Percentiles rank a stretch among this genome's conserved stretches.
Evolutionary conservation across 768 basidiomycete genomes (phyloP).

Genomic region (Suillus spraguei): DNA sequence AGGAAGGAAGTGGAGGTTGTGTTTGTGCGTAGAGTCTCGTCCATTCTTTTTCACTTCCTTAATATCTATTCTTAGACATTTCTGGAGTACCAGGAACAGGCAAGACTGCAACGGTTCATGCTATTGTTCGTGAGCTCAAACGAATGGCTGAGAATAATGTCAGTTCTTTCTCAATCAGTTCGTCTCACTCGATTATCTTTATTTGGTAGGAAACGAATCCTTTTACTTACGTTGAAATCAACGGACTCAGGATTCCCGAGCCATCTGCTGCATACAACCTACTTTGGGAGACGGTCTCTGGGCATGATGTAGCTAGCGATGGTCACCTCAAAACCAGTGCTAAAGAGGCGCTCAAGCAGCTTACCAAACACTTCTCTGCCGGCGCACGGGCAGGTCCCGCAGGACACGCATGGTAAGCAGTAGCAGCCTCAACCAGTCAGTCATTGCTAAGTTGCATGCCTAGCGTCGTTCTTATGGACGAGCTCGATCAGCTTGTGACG

Average conservation of each 20-base stretch:
- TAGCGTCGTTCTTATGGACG: slow-evolving; percentile 97
- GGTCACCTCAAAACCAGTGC: slow-evolving; percentile 68
- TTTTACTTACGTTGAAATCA: slow-evolving; percentile 97
- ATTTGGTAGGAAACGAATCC: slow-evolving; percentile 79
- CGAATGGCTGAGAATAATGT: slow-evolving; percentile 84
- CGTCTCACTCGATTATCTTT: background rate
- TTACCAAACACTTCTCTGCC: slow-evolving; percentile 77
- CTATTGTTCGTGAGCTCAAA: slow-evolving; percentile 87
- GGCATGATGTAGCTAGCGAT: slow-evolving; percentile 63
- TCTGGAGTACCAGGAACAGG: slow-evolving; percentile 99
- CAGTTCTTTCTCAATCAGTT: slow-evolving; percentile 24
- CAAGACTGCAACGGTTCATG: slow-evolving; percentile 97
- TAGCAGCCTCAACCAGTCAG: background rate
- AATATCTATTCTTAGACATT: slow-evolving; percentile 61
- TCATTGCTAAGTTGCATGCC: slow-evolving; percentile 10
- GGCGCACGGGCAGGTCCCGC: slow-evolving; percentile 70
- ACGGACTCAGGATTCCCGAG: slow-evolving; percentile 91
- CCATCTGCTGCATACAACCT: slow-evolving; percentile 90
- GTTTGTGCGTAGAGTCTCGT: slow-evolving; percentile 62
- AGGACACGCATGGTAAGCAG: slow-evolving; percentile 82
- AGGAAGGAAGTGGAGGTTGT: slow-evolving; percentile 94
- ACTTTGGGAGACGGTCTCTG: slow-evolving; percentile 92
- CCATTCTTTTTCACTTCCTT: slow-evolving; percentile 11
- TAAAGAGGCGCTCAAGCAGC: slow-evolving; percentile 80
- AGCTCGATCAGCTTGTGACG: slow-evolving; percentile 95